phyloP scores from a whole-genome alignment of 495 filamentous ascomycete species.

The Aspergillus leporis region DNA sequence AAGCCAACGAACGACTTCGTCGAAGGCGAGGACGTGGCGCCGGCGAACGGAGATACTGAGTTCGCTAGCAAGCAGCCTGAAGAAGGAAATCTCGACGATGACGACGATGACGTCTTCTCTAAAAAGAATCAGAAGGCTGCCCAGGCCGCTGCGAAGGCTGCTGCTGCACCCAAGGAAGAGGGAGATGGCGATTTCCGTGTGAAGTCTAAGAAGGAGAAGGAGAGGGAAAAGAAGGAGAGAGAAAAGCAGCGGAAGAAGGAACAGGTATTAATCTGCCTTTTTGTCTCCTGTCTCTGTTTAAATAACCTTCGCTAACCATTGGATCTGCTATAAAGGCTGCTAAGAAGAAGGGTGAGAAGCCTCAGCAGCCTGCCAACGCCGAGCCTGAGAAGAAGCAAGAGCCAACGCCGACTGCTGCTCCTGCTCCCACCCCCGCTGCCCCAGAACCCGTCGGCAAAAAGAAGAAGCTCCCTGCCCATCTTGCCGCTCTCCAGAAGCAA shows the following conservation, averaged over 20 bases:
- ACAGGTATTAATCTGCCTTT: slow-evolving; percentile 53
- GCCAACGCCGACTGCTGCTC: slow-evolving; percentile 36
- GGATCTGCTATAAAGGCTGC: slow-evolving; percentile 51
- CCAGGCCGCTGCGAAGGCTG: slow-evolving; percentile 44
- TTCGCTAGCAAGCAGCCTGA: slow-evolving; percentile 72
- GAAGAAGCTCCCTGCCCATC: slow-evolving; percentile 83
- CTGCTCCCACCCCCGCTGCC: slow-evolving; percentile 36
- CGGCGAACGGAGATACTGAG: slow-evolving; percentile 43
- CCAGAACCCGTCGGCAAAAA: slow-evolving; percentile 68
- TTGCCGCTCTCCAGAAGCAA: slow-evolving; percentile 85
- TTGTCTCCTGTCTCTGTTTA: slow-evolving; percentile 2
- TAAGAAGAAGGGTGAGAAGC: slow-evolving; percentile 55
- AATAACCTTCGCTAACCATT: neutral
- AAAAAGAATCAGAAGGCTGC: slow-evolving; percentile 66
- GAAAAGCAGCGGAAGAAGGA: slow-evolving; percentile 95
- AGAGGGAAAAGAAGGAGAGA: slow-evolving; percentile 89
- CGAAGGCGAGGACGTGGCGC: slow-evolving; percentile 66
- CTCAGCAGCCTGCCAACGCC: slow-evolving; percentile 29
- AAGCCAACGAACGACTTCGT: slow-evolving; percentile 69
- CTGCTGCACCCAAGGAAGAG: slow-evolving; percentile 31
- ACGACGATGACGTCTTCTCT: slow-evolving; percentile 69
- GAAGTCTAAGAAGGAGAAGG: slow-evolving; percentile 95
- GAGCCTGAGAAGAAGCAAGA: slow-evolving; percentile 33
- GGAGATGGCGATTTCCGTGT: slow-evolving; percentile 66
- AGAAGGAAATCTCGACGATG: slow-evolving; percentile 81